A percentile compares a stretch with the other conserved stretches of the same genome.
phyloP scores from a whole-genome alignment of 2,329 filamentous ascomycete genomes.

The Ophioceras dolichostomum region DNA sequence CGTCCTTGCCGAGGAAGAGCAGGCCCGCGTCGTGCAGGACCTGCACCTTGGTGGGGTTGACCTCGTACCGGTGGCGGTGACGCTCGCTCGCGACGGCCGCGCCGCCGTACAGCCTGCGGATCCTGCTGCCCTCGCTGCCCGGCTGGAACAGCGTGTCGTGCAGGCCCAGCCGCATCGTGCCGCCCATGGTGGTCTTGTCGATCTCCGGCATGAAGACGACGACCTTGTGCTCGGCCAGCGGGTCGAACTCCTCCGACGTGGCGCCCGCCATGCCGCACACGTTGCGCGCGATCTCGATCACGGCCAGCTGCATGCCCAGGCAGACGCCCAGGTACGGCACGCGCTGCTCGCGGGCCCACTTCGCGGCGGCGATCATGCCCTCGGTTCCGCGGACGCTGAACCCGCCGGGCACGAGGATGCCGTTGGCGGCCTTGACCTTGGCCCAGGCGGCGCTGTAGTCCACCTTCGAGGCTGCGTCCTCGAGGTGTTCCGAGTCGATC shows the following conservation, averaged over 20 bases:
- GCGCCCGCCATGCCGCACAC: slow-evolving; percentile 51
- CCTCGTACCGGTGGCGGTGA: slow-evolving; percentile 71
- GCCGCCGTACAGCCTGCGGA: slow-evolving; percentile 55
- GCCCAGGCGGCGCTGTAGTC: slow-evolving; percentile 84
- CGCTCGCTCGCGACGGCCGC: slow-evolving; percentile 45
- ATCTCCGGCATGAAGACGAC: slow-evolving; percentile 87
- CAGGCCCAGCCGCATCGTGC: slow-evolving; percentile 66
- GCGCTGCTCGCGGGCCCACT: slow-evolving; percentile 73
- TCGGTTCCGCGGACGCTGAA: slow-evolving; percentile 75
- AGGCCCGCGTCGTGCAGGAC: slow-evolving; percentile 47
- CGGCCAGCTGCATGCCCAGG: slow-evolving; percentile 84
- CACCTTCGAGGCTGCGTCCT: slow-evolving; percentile 45
- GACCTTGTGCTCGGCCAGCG: slow-evolving; percentile 50
- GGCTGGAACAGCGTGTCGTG: slow-evolving; percentile 59
- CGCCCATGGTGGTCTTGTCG: slow-evolving; percentile 61
- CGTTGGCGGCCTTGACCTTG: slow-evolving; percentile 55
- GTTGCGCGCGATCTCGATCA: slow-evolving; percentile 77
- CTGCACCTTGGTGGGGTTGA: slow-evolving; percentile 60
- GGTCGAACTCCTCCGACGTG: slow-evolving; percentile 42
- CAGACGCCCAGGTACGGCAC: slow-evolving; percentile 83
- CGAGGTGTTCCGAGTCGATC: slow-evolving; percentile 78
- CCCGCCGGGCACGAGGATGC: slow-evolving; percentile 59
- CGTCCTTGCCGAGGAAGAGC: slow-evolving; percentile 64
- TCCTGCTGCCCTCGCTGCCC: slow-evolving; percentile 55
- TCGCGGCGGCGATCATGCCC: slow-evolving; percentile 82